Base-by-base conservation (phyloP, 2,329 filamentous ascomycete genomes). In the Exophiala oligosperma region DNA sequence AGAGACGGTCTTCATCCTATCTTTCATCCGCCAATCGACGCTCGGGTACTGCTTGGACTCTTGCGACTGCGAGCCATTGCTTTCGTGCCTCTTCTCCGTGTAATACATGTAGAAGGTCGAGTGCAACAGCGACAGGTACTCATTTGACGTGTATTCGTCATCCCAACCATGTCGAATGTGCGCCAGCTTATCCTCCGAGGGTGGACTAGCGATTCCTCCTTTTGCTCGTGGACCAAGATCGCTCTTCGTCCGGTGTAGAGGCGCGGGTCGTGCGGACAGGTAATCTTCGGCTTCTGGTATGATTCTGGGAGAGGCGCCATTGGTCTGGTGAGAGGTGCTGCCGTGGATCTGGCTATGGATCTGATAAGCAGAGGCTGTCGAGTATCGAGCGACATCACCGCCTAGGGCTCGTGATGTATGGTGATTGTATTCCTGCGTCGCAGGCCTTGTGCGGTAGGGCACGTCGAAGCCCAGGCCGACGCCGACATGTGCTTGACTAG, bases 101-200 rank as follows among this genome's bases (percentile, higher is more conserved):
- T 90, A 99, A 76, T 99, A 99, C 93, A 97, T 97, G 79, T 96
- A 97, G 85, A 96, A 99, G 66, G 91, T 95, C 89, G 88, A 92
- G 52, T 89, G 91, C 63, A 96, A 80, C 65, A 92, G 84, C 57
- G 89, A 89, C 67, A 95, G 89, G 68, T 95, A 92, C 70, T 96
- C 91, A 66, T 92, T 90, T 4, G 90, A 95, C 70, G 91, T 89
- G 72, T 96, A 92, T 73, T 96, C 91, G 66, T 92, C 89, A 70
- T 96, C 91, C 78, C 94, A 97, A 49, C 92, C 92, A 76, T 97
- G 92, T 49, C 92, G 84, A 72, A 87, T 83, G 49, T 59, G 62
- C 80, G 72, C 70, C 80, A 82, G 62, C 79, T 76, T 64, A 78
- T 81, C 61, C 82, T 82, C 38, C 75, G 75, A 41, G 4, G 59